These are phyloP conservation scores for Lachnum nothofagi DNA, from an alignment of 2,329 filamentous ascomycete species.

Conservation along the genomic window DNA sequence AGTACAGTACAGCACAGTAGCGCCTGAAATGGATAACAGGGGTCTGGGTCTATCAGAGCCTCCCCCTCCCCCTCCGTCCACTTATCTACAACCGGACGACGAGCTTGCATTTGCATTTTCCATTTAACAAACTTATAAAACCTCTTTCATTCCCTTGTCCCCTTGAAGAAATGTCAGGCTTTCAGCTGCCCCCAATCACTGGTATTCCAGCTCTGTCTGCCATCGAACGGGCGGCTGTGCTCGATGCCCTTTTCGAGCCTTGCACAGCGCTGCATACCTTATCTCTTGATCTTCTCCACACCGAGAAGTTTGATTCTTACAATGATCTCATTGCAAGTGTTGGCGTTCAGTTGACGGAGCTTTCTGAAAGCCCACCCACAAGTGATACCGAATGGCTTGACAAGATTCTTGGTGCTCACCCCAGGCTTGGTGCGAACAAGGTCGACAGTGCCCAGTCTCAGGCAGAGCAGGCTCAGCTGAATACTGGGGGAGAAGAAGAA, in stretches of 20 bases:
- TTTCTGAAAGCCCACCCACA: constrained; percentile 48
- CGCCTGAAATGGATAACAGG: no score
- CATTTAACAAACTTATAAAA: background rate
- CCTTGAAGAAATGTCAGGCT: constrained; percentile 23
- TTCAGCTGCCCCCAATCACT: constrained; percentile 52
- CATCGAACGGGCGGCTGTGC: constrained; percentile 48
- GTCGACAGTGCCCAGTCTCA: constrained; percentile 75
- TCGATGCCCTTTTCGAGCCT: constrained; percentile 83
- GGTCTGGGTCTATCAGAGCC: background rate
- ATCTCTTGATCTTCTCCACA: constrained; percentile 61
- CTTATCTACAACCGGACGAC: background rate
- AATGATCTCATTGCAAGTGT: constrained; percentile 62
- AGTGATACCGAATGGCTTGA: constrained; percentile 56
- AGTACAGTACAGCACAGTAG: no score
- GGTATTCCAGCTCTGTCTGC: constrained; percentile 53
- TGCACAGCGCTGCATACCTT: constrained; percentile 68
- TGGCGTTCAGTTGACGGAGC: constrained; percentile 54
- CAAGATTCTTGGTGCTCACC: constrained; percentile 73
- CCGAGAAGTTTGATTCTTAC: constrained; percentile 61
- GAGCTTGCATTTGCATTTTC: background rate
- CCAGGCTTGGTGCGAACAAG: constrained; percentile 74
- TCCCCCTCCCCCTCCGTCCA: background rate
- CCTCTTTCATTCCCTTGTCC: background rate
- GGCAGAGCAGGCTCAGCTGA: constrained; percentile 76
- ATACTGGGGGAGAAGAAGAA: constrained; percentile 52